Percentiles rank a stretch among this genome's conserved stretches.
Evolutionary conservation across 345 rosid genomes (phyloP).

Genomic region (Draba incana): DNA sequence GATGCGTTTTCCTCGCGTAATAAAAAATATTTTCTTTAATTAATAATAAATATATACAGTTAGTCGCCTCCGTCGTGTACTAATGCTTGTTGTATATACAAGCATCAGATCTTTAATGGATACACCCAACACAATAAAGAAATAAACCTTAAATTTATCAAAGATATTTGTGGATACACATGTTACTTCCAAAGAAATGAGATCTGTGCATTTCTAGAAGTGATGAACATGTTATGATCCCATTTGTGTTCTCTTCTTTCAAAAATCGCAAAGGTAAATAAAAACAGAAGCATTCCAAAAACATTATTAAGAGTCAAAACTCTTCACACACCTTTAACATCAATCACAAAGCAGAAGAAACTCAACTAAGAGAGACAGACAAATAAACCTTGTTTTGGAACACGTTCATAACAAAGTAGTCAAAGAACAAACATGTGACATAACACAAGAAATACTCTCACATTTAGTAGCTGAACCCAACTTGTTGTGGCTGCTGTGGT

Average conservation of each 20-base stretch:
- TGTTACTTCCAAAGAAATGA: no score
- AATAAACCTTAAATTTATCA: no score
- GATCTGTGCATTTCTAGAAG: neutral
- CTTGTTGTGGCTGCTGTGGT: slow-evolving; percentile 59
- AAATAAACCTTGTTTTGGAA: slow-evolving; percentile 12
- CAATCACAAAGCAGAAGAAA: slow-evolving; percentile 18
- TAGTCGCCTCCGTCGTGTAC: no score
- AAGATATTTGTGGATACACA: no score
- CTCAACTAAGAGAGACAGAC: slow-evolving; percentile 7
- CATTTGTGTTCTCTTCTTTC: neutral
- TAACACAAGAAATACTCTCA: slow-evolving; percentile 20
- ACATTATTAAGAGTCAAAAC: slow-evolving; percentile 28
- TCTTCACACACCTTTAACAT: slow-evolving; percentile 24
- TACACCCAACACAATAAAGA: no score
- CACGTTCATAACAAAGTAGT: slow-evolving; percentile 23
- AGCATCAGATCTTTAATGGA: no score
- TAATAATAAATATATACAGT: no score
- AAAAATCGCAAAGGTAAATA: slow-evolving; percentile 15
- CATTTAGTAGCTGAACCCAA: slow-evolving; percentile 58
- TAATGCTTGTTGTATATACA: no score
- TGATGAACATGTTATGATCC: neutral
- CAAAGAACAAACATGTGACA: slow-evolving; percentile 23
- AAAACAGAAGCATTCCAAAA: slow-evolving; percentile 22
- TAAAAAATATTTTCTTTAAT: no score
- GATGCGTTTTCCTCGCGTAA: no score